These are phyloP conservation scores for Piromyces finnis DNA, from an alignment of 192 early-diverging fungal species.

Conservation along the genomic window DNA sequence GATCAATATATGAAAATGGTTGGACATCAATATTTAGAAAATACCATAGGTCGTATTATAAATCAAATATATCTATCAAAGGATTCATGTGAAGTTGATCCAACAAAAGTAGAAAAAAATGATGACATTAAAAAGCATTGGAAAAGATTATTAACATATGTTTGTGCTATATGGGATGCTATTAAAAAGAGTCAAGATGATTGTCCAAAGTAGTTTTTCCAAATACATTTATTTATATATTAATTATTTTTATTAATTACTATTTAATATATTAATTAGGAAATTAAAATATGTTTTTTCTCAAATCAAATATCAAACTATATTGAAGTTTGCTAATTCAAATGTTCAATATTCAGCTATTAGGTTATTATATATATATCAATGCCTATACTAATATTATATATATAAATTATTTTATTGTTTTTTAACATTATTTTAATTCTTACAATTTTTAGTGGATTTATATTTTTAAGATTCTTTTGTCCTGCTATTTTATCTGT, in stretches of 20 bases:
- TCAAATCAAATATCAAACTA: constrained; percentile 6
- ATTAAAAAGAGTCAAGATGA: constrained; percentile 8
- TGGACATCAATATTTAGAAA: constrained; percentile 31
- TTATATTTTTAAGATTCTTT: constrained; percentile 38
- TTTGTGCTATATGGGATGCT: constrained; percentile 13
- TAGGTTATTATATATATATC: too few relatives aligned
- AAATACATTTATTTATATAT: neutral
- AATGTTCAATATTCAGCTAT: constrained; percentile 8
- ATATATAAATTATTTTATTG: too few relatives aligned
- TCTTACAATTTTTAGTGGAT: constrained; percentile 6
- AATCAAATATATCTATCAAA: constrained; percentile 24
- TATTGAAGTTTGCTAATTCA: constrained; percentile 1
- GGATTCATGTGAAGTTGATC: constrained; percentile 46
- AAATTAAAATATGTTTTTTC: constrained; percentile 5
- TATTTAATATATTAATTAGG: constrained; percentile 1
- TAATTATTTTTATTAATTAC: constrained; percentile 4
- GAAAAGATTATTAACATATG: constrained; percentile 10
- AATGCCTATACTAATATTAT: too few relatives aligned
- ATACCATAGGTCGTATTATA: constrained; percentile 42
- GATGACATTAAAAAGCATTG: constrained; percentile 10
- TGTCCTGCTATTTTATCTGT: constrained; percentile 28
- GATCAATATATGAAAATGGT: constrained; percentile 38
- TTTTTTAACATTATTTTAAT: too few relatives aligned
- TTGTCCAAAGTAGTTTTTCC: constrained; percentile 11
- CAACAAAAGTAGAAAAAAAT: constrained; percentile 10